These are phyloP conservation scores for Phylloporus sp. DNA, from an alignment of 768 basidiomycete genomes.

Conservation along the genomic window DNA sequence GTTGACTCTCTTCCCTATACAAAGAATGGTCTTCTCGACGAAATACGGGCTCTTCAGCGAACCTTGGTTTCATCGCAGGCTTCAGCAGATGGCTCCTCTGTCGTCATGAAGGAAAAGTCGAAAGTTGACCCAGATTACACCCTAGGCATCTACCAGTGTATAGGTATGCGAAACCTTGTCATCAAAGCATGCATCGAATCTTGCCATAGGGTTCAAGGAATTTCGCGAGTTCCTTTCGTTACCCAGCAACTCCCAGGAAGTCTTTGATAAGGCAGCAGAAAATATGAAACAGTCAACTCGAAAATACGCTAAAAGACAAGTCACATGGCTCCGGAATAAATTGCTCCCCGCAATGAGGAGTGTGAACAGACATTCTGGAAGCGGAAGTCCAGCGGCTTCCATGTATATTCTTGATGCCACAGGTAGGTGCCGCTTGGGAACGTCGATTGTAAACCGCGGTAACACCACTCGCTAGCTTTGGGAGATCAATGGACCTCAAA, in stretches of 20 bases:
- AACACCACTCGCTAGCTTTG: slow-evolving; percentile 35
- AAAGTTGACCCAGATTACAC: slow-evolving; percentile 50
- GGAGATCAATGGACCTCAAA: slow-evolving; percentile 56
- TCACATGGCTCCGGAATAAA: slow-evolving; percentile 91
- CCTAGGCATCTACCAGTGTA: slow-evolving; percentile 89
- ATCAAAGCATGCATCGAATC: slow-evolving; percentile 5
- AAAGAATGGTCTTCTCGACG: slow-evolving; percentile 75
- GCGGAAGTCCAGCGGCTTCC: slow-evolving; percentile 28
- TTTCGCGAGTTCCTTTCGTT: slow-evolving; percentile 67
- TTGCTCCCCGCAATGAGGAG: slow-evolving; percentile 69
- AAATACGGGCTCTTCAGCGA: slow-evolving; percentile 57
- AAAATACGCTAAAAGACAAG: slow-evolving; percentile 88
- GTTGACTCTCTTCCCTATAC: slow-evolving; percentile 7
- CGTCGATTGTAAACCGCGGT: neutral
- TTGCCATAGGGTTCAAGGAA: slow-evolving; percentile 79
- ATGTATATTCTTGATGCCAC: slow-evolving; percentile 69
- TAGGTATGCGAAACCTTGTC: slow-evolving; percentile 50
- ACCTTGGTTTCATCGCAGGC: slow-evolving; percentile 12
- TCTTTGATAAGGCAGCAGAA: slow-evolving; percentile 57
- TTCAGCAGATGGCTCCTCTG: neutral
- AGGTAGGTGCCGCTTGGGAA: slow-evolving; percentile 36
- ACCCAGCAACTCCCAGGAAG: slow-evolving; percentile 34
- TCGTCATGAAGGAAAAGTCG: neutral
- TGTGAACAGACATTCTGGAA: slow-evolving; percentile 34
- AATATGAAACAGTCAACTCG: slow-evolving; percentile 84